A percentile compares a stretch with the other conserved stretches of the same genome.
Conservation (phyloP, 2,329 filamentous ascomycete species). For the Hymenotorrendiella dingleyae region DNA sequence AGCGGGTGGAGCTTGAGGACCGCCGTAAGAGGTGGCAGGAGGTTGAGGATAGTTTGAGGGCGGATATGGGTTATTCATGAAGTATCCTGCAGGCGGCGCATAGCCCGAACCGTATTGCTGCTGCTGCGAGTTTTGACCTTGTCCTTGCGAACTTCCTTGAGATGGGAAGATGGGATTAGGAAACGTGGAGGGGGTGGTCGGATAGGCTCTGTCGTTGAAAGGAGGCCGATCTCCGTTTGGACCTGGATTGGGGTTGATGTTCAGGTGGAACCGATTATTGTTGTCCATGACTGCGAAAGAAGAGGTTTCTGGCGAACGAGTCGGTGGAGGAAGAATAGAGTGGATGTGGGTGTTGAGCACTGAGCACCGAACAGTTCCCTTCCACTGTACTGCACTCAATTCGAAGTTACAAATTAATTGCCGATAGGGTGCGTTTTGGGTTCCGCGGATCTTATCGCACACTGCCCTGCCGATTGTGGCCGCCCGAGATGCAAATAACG, state of each 20-base stretch:
- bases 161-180: conserved; percentile 68
- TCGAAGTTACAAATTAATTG: too few relatives aligned
- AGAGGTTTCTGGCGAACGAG: too few relatives aligned
- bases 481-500: too few relatives aligned
- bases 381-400: too few relatives aligned
- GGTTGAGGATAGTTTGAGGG: conserved; percentile 33
- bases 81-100: conserved; percentile 50
- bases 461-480: too few relatives aligned
- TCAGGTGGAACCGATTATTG: conserved; percentile 26
- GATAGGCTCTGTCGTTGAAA: conserved; percentile 70
- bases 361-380: too few relatives aligned
- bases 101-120: conserved; percentile 39
- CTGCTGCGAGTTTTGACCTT: conserved; percentile 32
- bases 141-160: conserved; percentile 23
- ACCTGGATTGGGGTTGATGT: conserved; percentile 22
- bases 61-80: conserved; percentile 53
- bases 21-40: conserved; percentile 42
- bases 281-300: conserved; percentile 24
- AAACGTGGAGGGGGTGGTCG: conserved; percentile 91
- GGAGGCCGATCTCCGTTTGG: conserved; percentile 48
- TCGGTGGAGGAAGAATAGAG: too few relatives aligned
- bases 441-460: too few relatives aligned
- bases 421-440: too few relatives aligned
- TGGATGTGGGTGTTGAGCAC: too few relatives aligned
- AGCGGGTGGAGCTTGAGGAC: conserved; percentile 44